phyloP scores from a whole-genome alignment of 176 grass and related monocot species.

The Saccharum officinarum region DNA sequence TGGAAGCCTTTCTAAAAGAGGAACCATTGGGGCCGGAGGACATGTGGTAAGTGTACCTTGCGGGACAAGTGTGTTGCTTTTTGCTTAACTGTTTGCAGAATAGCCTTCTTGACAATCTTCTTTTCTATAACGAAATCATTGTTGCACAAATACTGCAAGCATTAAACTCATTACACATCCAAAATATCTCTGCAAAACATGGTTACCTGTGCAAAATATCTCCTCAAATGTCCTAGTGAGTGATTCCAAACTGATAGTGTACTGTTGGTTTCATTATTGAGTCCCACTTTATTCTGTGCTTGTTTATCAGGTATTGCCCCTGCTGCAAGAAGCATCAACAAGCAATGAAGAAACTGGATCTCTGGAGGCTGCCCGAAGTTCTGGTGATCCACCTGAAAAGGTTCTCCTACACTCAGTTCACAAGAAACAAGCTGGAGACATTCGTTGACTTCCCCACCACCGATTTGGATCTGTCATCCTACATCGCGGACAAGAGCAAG shows the following conservation, averaged over 20 bases:
- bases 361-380: slow-evolving; percentile 91
- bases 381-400: slow-evolving; percentile 95
- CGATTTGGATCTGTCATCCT: slow-evolving; percentile 71
- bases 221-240: not conserved
- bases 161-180: not conserved
- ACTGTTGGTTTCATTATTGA: slow-evolving; percentile 30
- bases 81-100: slow-evolving; percentile 40
- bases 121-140: not conserved
- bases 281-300: slow-evolving; percentile 7
- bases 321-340: slow-evolving; percentile 89
- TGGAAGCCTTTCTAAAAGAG: slow-evolving; percentile 89
- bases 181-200: not conserved
- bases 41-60: slow-evolving; percentile 77
- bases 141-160: slow-evolving; percentile 12
- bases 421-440: slow-evolving; percentile 90
- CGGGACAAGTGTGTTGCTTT: slow-evolving; percentile 35
- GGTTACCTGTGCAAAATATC: not conserved
- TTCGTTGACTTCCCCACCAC: slow-evolving; percentile 85
- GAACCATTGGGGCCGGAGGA: slow-evolving; percentile 84
- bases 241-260: slow-evolving; percentile 22
- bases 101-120: not conserved
- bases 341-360: slow-evolving; percentile 90
- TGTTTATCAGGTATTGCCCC: slow-evolving; percentile 81
- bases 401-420: slow-evolving; percentile 81
- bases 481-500: slow-evolving; percentile 49